Evolutionary conservation across 202 grass and related monocot species (phyloP).

Genomic region (Carex arenaria): DNA sequence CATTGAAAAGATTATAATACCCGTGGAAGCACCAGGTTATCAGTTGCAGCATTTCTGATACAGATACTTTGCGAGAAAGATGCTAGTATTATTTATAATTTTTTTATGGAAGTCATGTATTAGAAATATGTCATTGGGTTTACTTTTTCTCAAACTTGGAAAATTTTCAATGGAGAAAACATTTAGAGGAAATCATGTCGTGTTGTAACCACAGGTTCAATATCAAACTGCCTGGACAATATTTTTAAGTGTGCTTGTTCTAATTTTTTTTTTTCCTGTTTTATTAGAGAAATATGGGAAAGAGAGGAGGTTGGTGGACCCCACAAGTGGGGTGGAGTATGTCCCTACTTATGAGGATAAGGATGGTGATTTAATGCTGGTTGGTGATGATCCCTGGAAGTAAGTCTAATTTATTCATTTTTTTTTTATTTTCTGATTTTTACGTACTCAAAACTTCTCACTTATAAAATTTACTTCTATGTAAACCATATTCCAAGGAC

Average conservation of each 20-base stretch:
- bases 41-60: not conserved
- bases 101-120: not conserved
- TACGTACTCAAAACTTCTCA: not conserved
- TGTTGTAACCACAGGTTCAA: not conserved
- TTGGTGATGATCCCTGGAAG: slow-evolving; percentile 97
- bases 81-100: not conserved
- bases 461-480: not conserved
- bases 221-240: not conserved
- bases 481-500: not conserved
- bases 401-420: slow-evolving; percentile 28
- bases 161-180: not conserved
- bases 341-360: slow-evolving; percentile 90
- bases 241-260: not conserved
- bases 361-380: slow-evolving; percentile 93
- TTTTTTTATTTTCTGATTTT: not conserved
- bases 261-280: not conserved
- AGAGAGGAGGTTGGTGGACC: slow-evolving; percentile 11
- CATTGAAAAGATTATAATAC: not conserved
- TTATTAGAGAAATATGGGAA: slow-evolving; percentile 11
- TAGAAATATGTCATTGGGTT: not conserved
- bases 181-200: not conserved
- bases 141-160: not conserved
- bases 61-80: not conserved
- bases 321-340: slow-evolving; percentile 35
- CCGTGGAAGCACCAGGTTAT: not conserved